phyloP scores from a whole-genome alignment of 2,329 filamentous ascomycete species.

The Rosellinia necatrix region DNA sequence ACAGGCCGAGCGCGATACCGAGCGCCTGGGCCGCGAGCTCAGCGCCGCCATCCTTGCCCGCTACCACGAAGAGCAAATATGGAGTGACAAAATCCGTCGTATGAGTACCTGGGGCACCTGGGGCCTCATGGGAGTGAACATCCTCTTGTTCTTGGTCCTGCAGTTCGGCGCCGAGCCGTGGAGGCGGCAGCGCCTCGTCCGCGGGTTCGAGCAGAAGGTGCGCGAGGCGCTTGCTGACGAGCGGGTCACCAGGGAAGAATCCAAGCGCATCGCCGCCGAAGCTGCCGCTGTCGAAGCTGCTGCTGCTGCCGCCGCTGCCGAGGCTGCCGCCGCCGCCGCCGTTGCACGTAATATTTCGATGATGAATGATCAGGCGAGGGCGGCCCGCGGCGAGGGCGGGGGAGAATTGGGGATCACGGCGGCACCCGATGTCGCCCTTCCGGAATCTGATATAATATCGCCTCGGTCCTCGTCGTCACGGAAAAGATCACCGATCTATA shows the following conservation, averaged over 20 bases:
- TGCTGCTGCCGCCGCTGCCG: background rate
- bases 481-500: too few species aligned
- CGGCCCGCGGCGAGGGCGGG: conserved; percentile 18
- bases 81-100: conserved; percentile 94
- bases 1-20: conserved; percentile 77
- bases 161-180: conserved; percentile 93
- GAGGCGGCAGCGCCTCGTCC: conserved; percentile 79
- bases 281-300: conserved; percentile 20
- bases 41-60: conserved; percentile 84
- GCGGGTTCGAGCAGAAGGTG: conserved; percentile 80
- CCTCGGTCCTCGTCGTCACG: background rate
- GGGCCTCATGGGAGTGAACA: conserved; percentile 96
- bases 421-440: conserved; percentile 10
- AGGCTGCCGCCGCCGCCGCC: background rate
- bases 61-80: conserved; percentile 99
- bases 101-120: conserved; percentile 99
- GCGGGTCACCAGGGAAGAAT: conserved; percentile 41
- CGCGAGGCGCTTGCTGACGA: conserved; percentile 72
- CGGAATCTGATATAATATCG: conserved; percentile 12
- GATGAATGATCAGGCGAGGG: background rate
- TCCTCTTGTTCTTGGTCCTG: conserved; percentile 82
- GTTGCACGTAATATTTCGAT: too few species aligned
- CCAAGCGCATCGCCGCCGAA: conserved; percentile 21
- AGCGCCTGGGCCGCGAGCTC: conserved; percentile 75
- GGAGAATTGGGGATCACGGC: conserved; percentile 4